Percentiles rank a stretch among this genome's conserved stretches.
Evolutionary conservation across 2,329 filamentous ascomycete genomes (phyloP).

Genomic region (Aspergillus jensenii): DNA sequence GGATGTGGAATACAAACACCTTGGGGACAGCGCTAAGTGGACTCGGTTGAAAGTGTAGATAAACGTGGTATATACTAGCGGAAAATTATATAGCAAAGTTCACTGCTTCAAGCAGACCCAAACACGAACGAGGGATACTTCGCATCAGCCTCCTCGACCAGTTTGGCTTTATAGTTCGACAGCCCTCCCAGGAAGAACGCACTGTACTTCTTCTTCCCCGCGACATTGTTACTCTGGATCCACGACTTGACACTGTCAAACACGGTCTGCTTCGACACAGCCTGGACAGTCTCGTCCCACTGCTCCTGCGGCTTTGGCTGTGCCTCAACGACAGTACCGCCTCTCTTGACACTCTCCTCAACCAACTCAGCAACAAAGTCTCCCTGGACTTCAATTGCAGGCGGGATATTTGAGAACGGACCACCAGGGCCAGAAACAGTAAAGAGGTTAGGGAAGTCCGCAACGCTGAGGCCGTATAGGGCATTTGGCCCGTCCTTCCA

Average conservation of each 20-base stretch:
- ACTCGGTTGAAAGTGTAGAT: no score
- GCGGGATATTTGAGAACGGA: neutral
- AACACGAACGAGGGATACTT: neutral
- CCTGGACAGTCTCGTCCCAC: neutral
- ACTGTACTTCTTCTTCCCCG: neutral
- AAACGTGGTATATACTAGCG: no score
- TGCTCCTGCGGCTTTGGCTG: neutral
- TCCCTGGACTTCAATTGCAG: neutral
- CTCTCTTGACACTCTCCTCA: neutral
- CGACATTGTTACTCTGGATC: neutral
- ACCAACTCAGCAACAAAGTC: neutral
- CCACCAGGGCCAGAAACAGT: neutral
- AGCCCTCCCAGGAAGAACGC: neutral
- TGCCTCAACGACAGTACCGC: neutral
- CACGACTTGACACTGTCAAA: neutral
- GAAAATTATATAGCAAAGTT: neutral
- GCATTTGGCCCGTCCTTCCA: neutral
- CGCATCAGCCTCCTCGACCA: neutral
- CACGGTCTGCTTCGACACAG: neutral
- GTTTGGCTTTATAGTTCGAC: neutral
- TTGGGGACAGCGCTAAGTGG: no score
- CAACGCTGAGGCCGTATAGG: neutral
- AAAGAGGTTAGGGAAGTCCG: neutral
- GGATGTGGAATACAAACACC: no score
- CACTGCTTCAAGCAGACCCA: neutral